These are phyloP conservation scores for Citrus glauca DNA, from an alignment of 345 rosid genomes.

Conservation along the genomic window DNA sequence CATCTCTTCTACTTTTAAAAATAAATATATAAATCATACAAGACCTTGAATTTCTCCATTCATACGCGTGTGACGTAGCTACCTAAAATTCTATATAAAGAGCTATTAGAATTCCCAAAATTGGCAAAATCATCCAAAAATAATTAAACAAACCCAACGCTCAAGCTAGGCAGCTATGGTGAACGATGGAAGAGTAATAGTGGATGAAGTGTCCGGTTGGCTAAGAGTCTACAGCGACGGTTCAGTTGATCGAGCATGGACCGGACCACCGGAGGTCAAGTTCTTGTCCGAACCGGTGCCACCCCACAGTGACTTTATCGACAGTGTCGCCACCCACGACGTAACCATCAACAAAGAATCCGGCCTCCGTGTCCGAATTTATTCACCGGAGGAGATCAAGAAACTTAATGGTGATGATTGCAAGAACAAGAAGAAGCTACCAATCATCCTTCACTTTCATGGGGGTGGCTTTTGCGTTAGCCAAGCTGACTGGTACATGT, in stretches of 20 bases:
- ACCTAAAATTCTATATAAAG: too few relatives aligned
- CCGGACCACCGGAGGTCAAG: constrained; percentile 56
- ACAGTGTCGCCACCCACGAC: constrained; percentile 49
- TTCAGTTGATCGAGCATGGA: constrained; percentile 59
- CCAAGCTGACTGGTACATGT: constrained; percentile 43
- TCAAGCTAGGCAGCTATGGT: constrained; percentile 23
- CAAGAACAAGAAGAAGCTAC: constrained; percentile 25
- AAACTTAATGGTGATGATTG: too few relatives aligned
- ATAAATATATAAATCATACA: too few relatives aligned
- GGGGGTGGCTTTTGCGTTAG: constrained; percentile 53
- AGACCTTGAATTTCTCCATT: too few relatives aligned
- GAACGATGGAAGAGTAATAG: constrained; percentile 17
- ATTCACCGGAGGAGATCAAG: constrained; percentile 37
- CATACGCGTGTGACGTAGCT: too few relatives aligned
- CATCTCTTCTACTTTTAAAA: too few relatives aligned
- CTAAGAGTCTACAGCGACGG: constrained; percentile 52
- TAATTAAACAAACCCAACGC: background rate
- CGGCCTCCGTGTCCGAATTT: constrained; percentile 42
- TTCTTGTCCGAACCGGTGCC: constrained; percentile 55
- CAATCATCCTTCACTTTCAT: constrained; percentile 44
- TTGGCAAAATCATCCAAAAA: background rate
- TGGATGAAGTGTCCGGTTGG: constrained; percentile 71
- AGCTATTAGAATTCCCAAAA: too few relatives aligned
- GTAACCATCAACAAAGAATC: constrained; percentile 27
- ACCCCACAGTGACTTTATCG: constrained; percentile 38